Conservation (phyloP, 176 grass and related monocot species). For the Microstegium vimineum region DNA sequence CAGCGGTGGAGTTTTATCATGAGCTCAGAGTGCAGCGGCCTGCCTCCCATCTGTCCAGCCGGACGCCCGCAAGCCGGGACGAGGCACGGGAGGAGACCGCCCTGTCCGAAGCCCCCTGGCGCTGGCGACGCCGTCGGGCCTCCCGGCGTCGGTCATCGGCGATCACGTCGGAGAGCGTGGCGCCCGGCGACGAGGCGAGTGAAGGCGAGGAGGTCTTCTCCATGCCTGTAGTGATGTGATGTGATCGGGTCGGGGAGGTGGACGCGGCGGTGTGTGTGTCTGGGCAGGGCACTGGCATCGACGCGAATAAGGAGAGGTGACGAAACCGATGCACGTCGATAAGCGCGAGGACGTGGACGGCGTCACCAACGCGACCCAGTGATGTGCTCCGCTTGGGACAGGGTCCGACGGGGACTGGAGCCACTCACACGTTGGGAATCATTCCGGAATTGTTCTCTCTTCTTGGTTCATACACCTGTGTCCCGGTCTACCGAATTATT, state of each 20-base stretch:
- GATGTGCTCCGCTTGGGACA: background rate
- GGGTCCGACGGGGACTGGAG: background rate
- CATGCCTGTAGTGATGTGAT: background rate
- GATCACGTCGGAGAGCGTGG: background rate
- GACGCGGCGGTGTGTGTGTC: background rate
- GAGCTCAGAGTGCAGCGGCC: constrained; percentile 4
- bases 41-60: background rate
- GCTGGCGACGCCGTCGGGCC: background rate
- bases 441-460: background rate
- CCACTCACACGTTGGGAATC: background rate
- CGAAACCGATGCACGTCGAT: background rate
- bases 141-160: constrained; percentile 3
- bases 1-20: constrained; percentile 17
- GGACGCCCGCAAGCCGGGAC: constrained; percentile 7
- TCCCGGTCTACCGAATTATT: no score
- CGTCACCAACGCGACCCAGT: background rate
- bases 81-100: background rate
- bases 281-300: background rate
- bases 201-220: background rate
- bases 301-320: background rate
- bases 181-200: background rate
- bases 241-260: no score
- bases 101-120: background rate
- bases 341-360: background rate
- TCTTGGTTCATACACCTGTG: background rate